phyloP scores from a whole-genome alignment of 2,329 filamentous ascomycete genomes.

The Penicillium sp. region DNA sequence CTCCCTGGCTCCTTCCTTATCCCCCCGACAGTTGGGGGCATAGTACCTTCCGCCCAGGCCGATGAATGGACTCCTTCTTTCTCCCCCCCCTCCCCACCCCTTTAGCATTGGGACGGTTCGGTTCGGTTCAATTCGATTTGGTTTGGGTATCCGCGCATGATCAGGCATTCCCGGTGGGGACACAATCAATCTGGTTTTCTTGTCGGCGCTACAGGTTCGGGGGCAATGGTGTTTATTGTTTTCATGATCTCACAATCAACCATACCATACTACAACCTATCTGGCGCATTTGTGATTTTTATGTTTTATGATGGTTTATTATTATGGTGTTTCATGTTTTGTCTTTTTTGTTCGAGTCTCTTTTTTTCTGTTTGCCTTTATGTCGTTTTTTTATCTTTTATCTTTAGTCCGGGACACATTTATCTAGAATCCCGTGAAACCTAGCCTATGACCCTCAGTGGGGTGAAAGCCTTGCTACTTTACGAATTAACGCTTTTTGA shows the following conservation, averaged over 20 bases:
- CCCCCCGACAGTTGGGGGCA: not conserved
- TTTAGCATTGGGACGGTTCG: slow-evolving; percentile 24
- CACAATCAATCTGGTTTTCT: slow-evolving; percentile 17
- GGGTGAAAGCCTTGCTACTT: slow-evolving; percentile 8
- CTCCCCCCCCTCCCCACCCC: not conserved
- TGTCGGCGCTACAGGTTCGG: slow-evolving; percentile 19
- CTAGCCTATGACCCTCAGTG: not conserved
- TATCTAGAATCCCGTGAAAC: slow-evolving; percentile 20
- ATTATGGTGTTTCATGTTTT: not conserved
- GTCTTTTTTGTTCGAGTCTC: not conserved
- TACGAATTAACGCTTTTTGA: slow-evolving; percentile 17
- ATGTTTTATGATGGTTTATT: slow-evolving; percentile 1
- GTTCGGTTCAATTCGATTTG: not conserved
- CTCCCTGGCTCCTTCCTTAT: not conserved
- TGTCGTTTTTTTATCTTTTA: not conserved
- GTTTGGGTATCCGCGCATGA: slow-evolving; percentile 27
- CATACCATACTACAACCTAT: slow-evolving; percentile 23
- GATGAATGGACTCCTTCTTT: not conserved
- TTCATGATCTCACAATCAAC: slow-evolving; percentile 9
- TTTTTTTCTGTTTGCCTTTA: not conserved
- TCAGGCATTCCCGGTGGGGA: slow-evolving; percentile 11
- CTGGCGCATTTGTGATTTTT: slow-evolving; percentile 19
- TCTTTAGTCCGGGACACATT: slow-evolving; percentile 12
- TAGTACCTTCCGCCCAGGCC: not conserved
- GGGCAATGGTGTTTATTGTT: slow-evolving; percentile 12